Evolutionary conservation across 176 grass and related monocot genomes (phyloP).

Genomic region (Lolium perenne): DNA sequence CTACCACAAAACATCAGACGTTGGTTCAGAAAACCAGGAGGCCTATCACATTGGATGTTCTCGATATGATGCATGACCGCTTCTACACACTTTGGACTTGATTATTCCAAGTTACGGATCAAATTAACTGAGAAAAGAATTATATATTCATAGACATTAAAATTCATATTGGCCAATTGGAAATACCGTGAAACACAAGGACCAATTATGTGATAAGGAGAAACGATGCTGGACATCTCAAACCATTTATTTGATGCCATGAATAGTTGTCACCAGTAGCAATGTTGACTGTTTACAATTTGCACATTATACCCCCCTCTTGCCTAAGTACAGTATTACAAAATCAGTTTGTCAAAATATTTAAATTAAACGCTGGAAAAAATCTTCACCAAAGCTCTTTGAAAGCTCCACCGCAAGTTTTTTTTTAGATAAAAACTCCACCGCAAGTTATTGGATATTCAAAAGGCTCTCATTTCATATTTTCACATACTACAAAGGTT

Average conservation of each 20-base stretch:
- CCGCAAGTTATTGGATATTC: no score
- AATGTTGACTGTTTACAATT: slow-evolving; percentile 9
- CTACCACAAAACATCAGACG: no score
- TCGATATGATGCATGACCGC: no score
- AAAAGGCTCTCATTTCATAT: no score
- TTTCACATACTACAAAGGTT: no score
- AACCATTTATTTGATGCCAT: neutral
- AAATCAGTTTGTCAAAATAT: slow-evolving; percentile 19
- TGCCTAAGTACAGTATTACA: slow-evolving; percentile 23
- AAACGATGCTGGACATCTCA: neutral
- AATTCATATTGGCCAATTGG: neutral
- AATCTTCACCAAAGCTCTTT: neutral
- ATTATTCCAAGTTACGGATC: no score
- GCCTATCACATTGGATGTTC: no score
- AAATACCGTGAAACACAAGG: neutral
- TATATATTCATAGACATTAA: neutral
- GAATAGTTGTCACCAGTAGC: slow-evolving; percentile 8
- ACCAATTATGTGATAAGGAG: slow-evolving; percentile 15
- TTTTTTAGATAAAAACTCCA: no score
- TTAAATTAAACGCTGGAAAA: slow-evolving; percentile 39
- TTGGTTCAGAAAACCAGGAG: no score
- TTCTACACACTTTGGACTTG: no score
- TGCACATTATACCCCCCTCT: slow-evolving; percentile 14
- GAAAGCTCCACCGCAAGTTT: no score
- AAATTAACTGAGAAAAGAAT: no score